phyloP scores from a whole-genome alignment of 768 basidiomycete genomes.

The Suillus clintonianus region DNA sequence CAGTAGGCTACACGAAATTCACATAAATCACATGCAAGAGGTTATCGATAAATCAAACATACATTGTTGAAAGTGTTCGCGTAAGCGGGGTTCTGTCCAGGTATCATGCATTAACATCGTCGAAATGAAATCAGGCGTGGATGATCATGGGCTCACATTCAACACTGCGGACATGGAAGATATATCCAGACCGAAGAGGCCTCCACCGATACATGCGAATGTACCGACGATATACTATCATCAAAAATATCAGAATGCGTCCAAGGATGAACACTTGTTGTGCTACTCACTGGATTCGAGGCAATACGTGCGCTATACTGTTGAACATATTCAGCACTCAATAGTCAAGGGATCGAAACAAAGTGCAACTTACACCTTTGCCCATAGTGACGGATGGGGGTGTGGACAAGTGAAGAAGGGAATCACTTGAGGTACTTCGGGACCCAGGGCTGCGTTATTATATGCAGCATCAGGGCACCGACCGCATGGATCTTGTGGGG shows the following conservation, averaged over 20 bases:
- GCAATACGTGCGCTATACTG: conserved; percentile 61
- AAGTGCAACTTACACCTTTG: conserved; percentile 18
- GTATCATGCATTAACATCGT: conserved; percentile 1
- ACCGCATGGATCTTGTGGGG: conserved; percentile 11
- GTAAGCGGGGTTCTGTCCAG: conserved; percentile 28
- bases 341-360: not conserved
- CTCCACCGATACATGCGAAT: conserved; percentile 81
- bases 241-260: not conserved
- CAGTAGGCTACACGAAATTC: conserved; percentile 38
- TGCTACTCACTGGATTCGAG: conserved; percentile 50
- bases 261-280: not conserved
- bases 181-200: conserved; percentile 80
- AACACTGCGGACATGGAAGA: conserved; percentile 82
- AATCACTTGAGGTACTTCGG: not conserved
- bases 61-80: conserved; percentile 26
- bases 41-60: conserved; percentile 1
- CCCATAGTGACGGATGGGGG: conserved; percentile 19
- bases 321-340: conserved; percentile 6
- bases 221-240: conserved; percentile 74
- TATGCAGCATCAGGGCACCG: conserved; percentile 2
- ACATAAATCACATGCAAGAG: conserved; percentile 2
- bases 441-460: not conserved
- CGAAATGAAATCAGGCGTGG: not conserved
- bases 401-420: conserved; percentile 5
- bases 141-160: conserved; percentile 39